Percentiles rank a stretch among this genome's conserved stretches.
Evolutionary conservation across 176 grass and related monocot genomes (phyloP).

Genomic region (Aegilops tauschii): DNA sequence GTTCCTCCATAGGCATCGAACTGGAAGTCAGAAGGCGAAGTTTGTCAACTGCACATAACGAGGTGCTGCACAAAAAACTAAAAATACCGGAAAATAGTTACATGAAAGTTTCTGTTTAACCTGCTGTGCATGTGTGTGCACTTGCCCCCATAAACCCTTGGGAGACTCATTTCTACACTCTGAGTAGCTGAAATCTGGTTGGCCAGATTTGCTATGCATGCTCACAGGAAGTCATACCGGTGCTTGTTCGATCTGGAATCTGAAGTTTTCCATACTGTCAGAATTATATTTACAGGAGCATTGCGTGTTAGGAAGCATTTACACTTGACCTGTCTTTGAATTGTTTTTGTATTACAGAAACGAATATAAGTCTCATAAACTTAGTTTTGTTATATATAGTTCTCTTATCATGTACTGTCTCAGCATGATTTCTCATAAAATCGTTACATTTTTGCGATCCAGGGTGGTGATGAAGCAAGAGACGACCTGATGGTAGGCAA

Average conservation of each 20-base stretch:
- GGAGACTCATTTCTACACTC: not conserved
- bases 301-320: not conserved
- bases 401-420: not conserved
- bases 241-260: not conserved
- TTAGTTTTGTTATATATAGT: not conserved
- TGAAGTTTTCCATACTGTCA: not conserved
- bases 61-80: not conserved
- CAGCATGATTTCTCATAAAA: too few species aligned
- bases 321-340: not conserved
- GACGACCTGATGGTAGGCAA: not conserved
- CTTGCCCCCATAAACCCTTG: too few species aligned
- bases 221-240: not conserved
- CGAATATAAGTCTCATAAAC: not conserved
- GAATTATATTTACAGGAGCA: not conserved
- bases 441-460: not conserved
- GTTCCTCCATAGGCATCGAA: not conserved
- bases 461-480: not conserved
- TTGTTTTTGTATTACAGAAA: not conserved
- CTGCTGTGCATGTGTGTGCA: not conserved
- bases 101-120: not conserved
- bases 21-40: slow-evolving; percentile 15
- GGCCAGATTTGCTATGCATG: not conserved
- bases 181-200: not conserved
- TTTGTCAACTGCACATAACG: not conserved
- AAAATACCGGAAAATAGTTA: not conserved